A percentile compares a stretch with the other conserved stretches of the same genome.
These are phyloP conservation scores for Diaporthe batatas DNA, from an alignment of 2,329 filamentous ascomycete genomes.

Conservation along the genomic window DNA sequence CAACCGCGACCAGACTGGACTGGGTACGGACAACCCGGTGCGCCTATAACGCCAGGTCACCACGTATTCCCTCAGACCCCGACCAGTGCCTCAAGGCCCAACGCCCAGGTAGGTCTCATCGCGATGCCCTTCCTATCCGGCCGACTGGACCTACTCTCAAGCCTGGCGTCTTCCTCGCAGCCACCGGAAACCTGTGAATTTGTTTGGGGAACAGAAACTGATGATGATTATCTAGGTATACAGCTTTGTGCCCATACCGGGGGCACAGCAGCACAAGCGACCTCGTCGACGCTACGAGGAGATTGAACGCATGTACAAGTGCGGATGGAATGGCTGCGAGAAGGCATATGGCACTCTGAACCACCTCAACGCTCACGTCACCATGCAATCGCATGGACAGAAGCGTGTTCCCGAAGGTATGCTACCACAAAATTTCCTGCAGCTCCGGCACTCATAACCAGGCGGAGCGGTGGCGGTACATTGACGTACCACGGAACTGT, in stretches of 20 bases:
- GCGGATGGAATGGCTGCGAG: constrained; percentile 97
- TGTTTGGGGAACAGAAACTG: constrained; percentile 25
- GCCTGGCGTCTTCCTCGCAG: not conserved
- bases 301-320: constrained; percentile 99
- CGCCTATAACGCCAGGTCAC: constrained; percentile 64
- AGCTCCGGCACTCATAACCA: not conserved
- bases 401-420: constrained; percentile 98
- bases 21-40: constrained; percentile 68
- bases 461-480: not conserved
- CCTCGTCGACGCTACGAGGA: constrained; percentile 95
- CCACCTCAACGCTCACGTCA: constrained; percentile 97
- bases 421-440: constrained; percentile 48
- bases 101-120: constrained; percentile 67
- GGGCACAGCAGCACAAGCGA: constrained; percentile 96
- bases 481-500: constrained; percentile 43
- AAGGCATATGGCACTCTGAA: constrained; percentile 99
- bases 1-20: constrained; percentile 79
- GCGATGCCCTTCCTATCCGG: not conserved
- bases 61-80: constrained; percentile 68
- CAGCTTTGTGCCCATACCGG: constrained; percentile 97
- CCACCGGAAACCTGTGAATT: not conserved
- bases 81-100: constrained; percentile 67
- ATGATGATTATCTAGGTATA: constrained; percentile 78
- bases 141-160: not conserved
- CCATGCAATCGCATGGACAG: constrained; percentile 95